Base-by-base conservation (phyloP, 192 early-diverging fungal genomes). In the Geranomyces michiganensis region DNA sequence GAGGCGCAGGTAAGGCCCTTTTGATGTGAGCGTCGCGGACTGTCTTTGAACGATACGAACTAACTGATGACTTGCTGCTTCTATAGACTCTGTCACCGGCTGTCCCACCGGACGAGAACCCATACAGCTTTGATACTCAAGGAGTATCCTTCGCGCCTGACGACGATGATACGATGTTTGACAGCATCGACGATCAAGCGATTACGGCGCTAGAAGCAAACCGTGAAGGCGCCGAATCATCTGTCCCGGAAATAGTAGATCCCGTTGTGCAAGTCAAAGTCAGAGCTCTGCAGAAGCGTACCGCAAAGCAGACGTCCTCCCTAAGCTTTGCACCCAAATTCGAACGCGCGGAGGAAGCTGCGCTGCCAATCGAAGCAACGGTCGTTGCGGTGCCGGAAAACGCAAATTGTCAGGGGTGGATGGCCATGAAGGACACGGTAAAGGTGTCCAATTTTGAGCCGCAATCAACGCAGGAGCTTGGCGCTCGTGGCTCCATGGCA, bases 401-500 rank as follows among this genome's bases (percentile, higher is more conserved):
- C 21, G 56, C 51, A 36, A 53, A 72, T 47, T 76, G 74, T 29
- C 60, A 32, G 0, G 66, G 71, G 51, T 84, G 81, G 81, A 79
- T 69, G 66, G 46, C 67, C 3, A 63, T 84, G 9, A 75, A 78
- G 58, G 76, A 79, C 26, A 41, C 73, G 15, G 24, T 81, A 21
- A 65, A 49, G 1, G 72, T 75, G 19, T 55, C 68, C 14, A 68
- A 60, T 48, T 31, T 41, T 10, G 62, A 33, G 7, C 56, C 62
- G 45, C 41, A 45, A 36, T 31, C 56, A 48, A 70, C 47, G 17
- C 56, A 27, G 29, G 67, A 36, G 46, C 12, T 29, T 10, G 36
- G 36, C 10, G 53, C 31, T 31, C 74, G 62, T 36, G 45, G 64
- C 48, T 49, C 55, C 43, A 41, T 14, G 14, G 14, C 55, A 48